Evolutionary conservation across 139 green algal genomes (phyloP), one percentile per base, ranked within the genome.

Genomic region (Tetradesmus lagerheimii): DNA sequence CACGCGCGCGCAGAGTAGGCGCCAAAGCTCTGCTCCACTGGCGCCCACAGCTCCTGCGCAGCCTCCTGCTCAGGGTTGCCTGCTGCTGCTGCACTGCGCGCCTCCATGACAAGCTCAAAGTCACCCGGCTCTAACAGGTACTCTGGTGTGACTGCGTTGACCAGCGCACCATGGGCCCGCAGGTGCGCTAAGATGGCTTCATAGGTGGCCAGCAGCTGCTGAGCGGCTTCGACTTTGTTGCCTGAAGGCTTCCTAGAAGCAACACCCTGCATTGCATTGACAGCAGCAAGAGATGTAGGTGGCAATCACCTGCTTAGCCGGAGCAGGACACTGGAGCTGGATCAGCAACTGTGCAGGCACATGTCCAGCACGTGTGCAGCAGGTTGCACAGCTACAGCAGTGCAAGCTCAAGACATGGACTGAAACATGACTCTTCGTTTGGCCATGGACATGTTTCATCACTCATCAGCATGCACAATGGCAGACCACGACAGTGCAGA

Each of bases 81-180:
- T 25, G 89, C 86, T 35, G 92, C 95, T 37, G 89, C 77, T 74
- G 91, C 91, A 31, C 77, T 89, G 45, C 93, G 84, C 35, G 88
- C 85, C 8, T 74, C 89, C 67, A 88, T 74, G 43, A 86, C 27
- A 34, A 37, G 15, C 0, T 85, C 45, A 77, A 89, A 91, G 47
- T 84, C 86, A 57, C 37, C 75, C 25, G 2, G 15, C 9, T 95
- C 91, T 15, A 98, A 89, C 82, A 98, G 94, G 83, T 96, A 92
- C 91, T 97, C 95, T 12, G 96, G 94, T 91, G 96, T 97, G 23
- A 97, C 93, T 11, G 92, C 78, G 84, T 97, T 97, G 11, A 97
- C 91, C 83, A 97, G 89, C 39, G 91, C 95, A 38, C 95, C 95
- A 66, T 96, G 91, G 6, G 35, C 39, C 82, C 88, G 89, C 11